Base-by-base conservation (phyloP, 2,329 filamentous ascomycete genomes). In the Fusarium transvaalense region DNA sequence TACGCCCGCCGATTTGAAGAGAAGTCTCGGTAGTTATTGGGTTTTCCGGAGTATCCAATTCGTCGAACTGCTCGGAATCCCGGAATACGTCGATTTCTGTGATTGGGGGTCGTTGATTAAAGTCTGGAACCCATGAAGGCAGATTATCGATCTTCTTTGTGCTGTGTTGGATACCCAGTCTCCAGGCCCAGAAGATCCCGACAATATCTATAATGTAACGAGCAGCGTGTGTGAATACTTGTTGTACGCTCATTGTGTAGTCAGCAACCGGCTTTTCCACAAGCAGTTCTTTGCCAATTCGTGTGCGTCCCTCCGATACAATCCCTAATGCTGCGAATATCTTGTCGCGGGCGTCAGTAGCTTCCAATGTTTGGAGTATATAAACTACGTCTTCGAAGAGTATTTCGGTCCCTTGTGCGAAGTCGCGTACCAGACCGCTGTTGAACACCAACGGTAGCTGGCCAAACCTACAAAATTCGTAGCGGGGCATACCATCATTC, bases 221-320 rank as follows among this genome's bases (percentile, higher is more conserved):
- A 35, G 31, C 9, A 10, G 21, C 46, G 32, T 48, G 21, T 14
- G 25, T 10, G 7, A n/a, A 48, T 2, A 35, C 31, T 14, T 48
- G 31, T 13, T 35, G 21, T 25, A 48, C 21, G 8, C 7, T 27
- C 46, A 48, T 19, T 27, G 21, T 48, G 17, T 35, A 48, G 8
- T 27, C 21, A 35, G 46, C 31, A 35, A 35, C 8, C 10, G 31
- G 46, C 3, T 10, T 10, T n/a, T 25, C 31, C 15, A 48, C 6
- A 1, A 34, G 15, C 10, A 34, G 15, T 12, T n/a, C 13, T 7
- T 25, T 35, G 21, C 31, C 38, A 10, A 17, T 10, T 25, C 4
- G 6, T 1, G 2, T 4, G 2, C 4, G 14, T 23, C 3, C 5
- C 21, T 17, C 17, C 17, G 31, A 48, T 2, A 17, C 21, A 2